These are phyloP conservation scores for Teunomyces barrocoloradensis DNA, from an alignment of 805 yeast genomes.

Conservation along the genomic window DNA sequence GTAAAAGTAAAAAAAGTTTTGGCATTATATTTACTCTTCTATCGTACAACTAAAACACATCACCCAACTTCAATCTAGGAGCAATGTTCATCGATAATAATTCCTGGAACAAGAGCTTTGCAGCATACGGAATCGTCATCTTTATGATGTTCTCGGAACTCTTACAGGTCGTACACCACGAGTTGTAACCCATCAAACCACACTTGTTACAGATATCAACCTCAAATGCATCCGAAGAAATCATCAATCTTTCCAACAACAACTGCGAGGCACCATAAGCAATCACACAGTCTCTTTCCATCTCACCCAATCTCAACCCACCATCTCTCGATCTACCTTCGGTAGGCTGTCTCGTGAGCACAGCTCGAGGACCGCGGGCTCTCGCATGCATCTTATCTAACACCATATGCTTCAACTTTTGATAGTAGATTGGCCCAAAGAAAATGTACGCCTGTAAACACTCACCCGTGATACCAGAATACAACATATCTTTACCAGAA, in stretches of 20 bases:
- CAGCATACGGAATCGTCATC: conserved; percentile 99
- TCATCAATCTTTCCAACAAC: conserved; percentile 89
- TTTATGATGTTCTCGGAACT: conserved; percentile 80
- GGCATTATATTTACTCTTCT: not conserved
- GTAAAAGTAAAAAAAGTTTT: not conserved
- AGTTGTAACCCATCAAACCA: conserved; percentile 96
- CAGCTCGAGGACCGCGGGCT: conserved; percentile 99
- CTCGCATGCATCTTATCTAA: conserved; percentile 99
- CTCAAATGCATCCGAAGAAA: conserved; percentile 96
- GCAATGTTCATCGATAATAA: conserved; percentile 98
- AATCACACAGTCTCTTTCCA: conserved; percentile 99
- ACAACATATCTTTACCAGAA: conserved; percentile 96
- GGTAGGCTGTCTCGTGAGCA: conserved; percentile 95
- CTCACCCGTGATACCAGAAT: conserved; percentile 97
- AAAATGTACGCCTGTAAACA: conserved; percentile 95
- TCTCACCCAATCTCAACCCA: conserved; percentile 97
- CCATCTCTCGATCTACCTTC: conserved; percentile 99
- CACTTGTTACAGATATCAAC: conserved; percentile 92
- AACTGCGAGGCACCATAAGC: conserved; percentile 98
- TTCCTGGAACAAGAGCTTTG: conserved; percentile 95
- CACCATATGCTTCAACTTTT: conserved; percentile 98
- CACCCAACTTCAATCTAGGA: conserved; percentile 86
- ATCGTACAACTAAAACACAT: conserved; percentile 54
- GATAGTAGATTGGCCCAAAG: conserved; percentile 98
- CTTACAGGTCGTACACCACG: conserved; percentile 97